Percentiles rank a stretch among this genome's conserved stretches.
These are phyloP conservation scores for Lasiosphaeriaceae sp. DNA, from an alignment of 495 filamentous ascomycete species.

Conservation along the genomic window DNA sequence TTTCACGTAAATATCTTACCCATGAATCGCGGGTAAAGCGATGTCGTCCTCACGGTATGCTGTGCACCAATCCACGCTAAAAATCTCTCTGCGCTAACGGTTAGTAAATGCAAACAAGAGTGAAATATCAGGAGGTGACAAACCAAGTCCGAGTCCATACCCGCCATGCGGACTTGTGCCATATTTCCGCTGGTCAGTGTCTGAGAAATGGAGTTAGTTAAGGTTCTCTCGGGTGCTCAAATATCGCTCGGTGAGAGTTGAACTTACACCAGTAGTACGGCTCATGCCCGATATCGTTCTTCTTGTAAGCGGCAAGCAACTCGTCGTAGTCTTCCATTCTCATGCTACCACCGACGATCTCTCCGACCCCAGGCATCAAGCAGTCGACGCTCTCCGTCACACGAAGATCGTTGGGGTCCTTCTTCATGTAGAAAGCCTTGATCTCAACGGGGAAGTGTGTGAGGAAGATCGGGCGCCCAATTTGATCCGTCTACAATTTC, in stretches of 20 bases:
- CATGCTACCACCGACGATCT: conserved; percentile 78
- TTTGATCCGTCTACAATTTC: conserved; percentile 93
- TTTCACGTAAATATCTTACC: conserved; percentile 31
- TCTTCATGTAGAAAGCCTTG: conserved; percentile 99
- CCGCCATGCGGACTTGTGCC: conserved; percentile 92
- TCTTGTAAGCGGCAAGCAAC: conserved; percentile 81
- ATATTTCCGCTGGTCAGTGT: conserved; percentile 58
- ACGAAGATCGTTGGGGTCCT: conserved; percentile 72
- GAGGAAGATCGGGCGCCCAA: conserved; percentile 91
- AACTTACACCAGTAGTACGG: conserved; percentile 96
- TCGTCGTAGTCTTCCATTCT: conserved; percentile 90
- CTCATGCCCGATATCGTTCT: conserved; percentile 77
- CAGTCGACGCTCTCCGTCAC: conserved; percentile 96
- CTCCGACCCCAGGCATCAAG: conserved; percentile 78
- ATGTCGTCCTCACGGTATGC: conserved; percentile 85
- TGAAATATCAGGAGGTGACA: no score
- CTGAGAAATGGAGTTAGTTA: no score
- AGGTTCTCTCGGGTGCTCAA: no score
- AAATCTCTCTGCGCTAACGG: no score
- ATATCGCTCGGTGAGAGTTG: no score
- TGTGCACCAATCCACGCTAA: conserved; percentile 93
- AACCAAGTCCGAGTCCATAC: conserved; percentile 90
- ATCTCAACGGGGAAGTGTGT: conserved; percentile 97
- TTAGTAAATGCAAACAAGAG: no score
- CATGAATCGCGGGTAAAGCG: conserved; percentile 90